These are phyloP conservation scores for Orbilia brochopaga DNA, from an alignment of 2,329 filamentous ascomycete genomes.

Conservation along the genomic window DNA sequence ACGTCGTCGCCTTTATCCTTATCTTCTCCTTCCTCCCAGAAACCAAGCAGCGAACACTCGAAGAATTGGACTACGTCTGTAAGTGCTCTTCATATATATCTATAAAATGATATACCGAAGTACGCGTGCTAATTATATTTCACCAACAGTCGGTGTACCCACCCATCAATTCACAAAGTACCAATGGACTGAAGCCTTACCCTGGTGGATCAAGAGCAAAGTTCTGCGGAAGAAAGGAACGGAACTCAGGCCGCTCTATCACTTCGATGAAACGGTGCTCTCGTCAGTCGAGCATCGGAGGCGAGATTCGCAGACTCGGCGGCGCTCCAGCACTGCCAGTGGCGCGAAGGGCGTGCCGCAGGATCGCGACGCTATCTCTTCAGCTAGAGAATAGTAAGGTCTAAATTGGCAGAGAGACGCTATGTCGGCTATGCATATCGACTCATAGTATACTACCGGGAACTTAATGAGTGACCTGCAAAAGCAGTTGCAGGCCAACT, in stretches of 20 bases:
- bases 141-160: constrained; percentile 64
- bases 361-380: no score
- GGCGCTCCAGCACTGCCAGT: constrained; percentile 27
- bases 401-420: no score
- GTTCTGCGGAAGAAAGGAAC: constrained; percentile 63
- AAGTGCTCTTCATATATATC: constrained; percentile 54
- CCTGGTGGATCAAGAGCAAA: constrained; percentile 68
- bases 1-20: constrained; percentile 64
- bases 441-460: no score
- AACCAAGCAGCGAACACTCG: constrained; percentile 65
- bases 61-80: constrained; percentile 64
- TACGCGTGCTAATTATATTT: constrained; percentile 59
- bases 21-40: constrained; percentile 67
- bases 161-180: constrained; percentile 66
- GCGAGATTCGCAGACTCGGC: constrained; percentile 26
- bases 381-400: no score
- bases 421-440: no score
- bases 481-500: no score
- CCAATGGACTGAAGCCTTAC: constrained; percentile 65
- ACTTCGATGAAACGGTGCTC: constrained; percentile 58
- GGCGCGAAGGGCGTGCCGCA: neutral
- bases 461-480: no score
- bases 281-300: constrained; percentile 38
- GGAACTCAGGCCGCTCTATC: constrained; percentile 63
- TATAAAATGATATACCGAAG: constrained; percentile 25